Base-by-base conservation (phyloP, 306 rosid genomes). In the Arachis hypogaea region DNA sequence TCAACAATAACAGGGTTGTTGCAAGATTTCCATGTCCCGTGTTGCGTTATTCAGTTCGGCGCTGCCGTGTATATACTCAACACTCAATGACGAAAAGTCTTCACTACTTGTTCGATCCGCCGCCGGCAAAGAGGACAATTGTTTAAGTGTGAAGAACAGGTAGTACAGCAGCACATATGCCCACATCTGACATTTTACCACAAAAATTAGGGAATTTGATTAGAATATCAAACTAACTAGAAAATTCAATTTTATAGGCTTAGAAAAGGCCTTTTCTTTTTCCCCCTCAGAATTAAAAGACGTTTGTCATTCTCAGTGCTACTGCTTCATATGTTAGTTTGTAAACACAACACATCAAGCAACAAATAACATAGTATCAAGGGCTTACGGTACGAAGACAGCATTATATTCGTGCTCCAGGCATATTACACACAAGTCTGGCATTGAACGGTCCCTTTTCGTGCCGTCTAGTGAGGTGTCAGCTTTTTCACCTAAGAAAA, bases 131-230 rank as follows among this genome's bases (percentile, higher is more conserved):
- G 96, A 67, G 99, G 99, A 62, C 99, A 94, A 70, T 8, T 90
- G 80, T 92, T 88, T 82, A 94, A 81, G 77, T 92, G 98, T 7
- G 88, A 89, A 76, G 89, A 94, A 82, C 99, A 94, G 44, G 85
- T 62, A 63, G 81, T 87, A 66, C 99, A 94, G 83, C 97, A 94
- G 82, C 99, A 94, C 98, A 94, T 94, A 82, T 94, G 99, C 68
- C 99, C 99, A 63, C 99, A 94, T 87, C 99, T 94, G 85, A 74
- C 18, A 86, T 76, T 58, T 68, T 71, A 68, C 73, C 36, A 50
- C 38, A 67, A 71, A 79, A 18, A 9, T 70, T 50, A 76, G 71
- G 79, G 36, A 14, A 11, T 49, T 66, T 67, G 44, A 43, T 36
- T 46, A 11, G 46, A 28, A 63, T 38, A 29, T 54, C 10, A 64